These are phyloP conservation scores for Fusarium abutilonis DNA, from an alignment of 2,329 filamentous ascomycete species.

Conservation along the genomic window DNA sequence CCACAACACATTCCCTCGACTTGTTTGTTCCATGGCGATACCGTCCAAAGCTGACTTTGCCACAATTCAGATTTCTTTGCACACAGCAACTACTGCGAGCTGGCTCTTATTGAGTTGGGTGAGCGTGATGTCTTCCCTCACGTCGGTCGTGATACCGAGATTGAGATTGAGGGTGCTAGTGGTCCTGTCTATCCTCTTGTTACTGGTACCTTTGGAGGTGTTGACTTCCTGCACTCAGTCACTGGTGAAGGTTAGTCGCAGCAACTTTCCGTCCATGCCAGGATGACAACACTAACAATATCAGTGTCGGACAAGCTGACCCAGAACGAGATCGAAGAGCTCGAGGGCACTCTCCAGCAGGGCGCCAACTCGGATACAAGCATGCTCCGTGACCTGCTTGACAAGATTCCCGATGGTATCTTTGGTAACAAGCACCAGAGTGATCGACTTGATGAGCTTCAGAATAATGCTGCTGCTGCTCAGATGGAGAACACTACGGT, in stretches of 20 bases:
- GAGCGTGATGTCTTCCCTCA: conserved; percentile 86
- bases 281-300: conserved; percentile 21
- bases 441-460: conserved; percentile 80
- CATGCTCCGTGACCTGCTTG: conserved; percentile 79
- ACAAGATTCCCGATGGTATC: conserved; percentile 82
- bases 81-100: conserved; percentile 92
- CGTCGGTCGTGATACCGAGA: conserved; percentile 77
- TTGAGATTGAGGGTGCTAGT: conserved; percentile 74
- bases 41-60: conserved; percentile 16
- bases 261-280: background rate
- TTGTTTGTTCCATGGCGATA: background rate
- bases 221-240: conserved; percentile 92
- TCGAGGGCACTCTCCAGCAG: conserved; percentile 82
- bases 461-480: conserved; percentile 76
- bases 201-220: conserved; percentile 93
- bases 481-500: conserved; percentile 80
- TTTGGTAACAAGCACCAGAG: conserved; percentile 80
- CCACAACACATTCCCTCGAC: background rate
- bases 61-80: conserved; percentile 77
- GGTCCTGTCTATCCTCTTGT: conserved; percentile 80
- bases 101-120: conserved; percentile 87
- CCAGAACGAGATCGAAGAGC: conserved; percentile 88
- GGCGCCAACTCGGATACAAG: conserved; percentile 73
- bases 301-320: conserved; percentile 87
- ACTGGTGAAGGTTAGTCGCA: conserved; percentile 67